Percentiles rank a stretch among this genome's conserved stretches.
Conservation (phyloP, 1,139 yeast genomes). For the Kluyveromyces marxianus region DNA sequence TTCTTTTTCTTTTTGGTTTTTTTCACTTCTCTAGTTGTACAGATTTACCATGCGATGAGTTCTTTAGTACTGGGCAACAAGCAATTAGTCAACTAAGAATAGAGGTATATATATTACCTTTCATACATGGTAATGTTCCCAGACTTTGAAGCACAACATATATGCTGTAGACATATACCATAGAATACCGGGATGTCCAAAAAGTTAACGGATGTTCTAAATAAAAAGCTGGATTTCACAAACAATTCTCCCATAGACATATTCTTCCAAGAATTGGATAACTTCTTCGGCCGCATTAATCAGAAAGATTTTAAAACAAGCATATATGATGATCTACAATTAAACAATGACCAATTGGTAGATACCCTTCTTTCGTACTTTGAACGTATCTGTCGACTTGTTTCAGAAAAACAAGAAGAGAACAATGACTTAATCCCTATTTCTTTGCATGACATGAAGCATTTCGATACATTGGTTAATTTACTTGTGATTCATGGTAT, state of each 20-base stretch:
- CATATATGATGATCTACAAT: conserved; percentile 10
- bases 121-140: no score
- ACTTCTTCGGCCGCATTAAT: conserved; percentile 12
- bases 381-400: conserved; percentile 9
- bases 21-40: no score
- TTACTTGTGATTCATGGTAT: conserved; percentile 63
- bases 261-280: conserved; percentile 23
- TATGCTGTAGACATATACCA: no score
- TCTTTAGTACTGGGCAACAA: no score
- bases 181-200: conserved; percentile 4
- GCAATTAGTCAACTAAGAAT: no score
- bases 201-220: conserved; percentile 7
- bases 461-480: conserved; percentile 57
- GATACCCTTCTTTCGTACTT: conserved; percentile 17
- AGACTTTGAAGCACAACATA: no score
- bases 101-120: no score
- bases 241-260: conserved; percentile 34
- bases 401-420: conserved; percentile 13
- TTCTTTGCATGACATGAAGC: conserved; percentile 77
- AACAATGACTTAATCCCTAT: conserved; percentile 49
- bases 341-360: conserved; percentile 24
- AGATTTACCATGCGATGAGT: no score
- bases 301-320: not conserved
- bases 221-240: conserved; percentile 25
- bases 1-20: no score